Conservation (phyloP, 106 monocot species). For the Acanthochlamys bracteata region DNA sequence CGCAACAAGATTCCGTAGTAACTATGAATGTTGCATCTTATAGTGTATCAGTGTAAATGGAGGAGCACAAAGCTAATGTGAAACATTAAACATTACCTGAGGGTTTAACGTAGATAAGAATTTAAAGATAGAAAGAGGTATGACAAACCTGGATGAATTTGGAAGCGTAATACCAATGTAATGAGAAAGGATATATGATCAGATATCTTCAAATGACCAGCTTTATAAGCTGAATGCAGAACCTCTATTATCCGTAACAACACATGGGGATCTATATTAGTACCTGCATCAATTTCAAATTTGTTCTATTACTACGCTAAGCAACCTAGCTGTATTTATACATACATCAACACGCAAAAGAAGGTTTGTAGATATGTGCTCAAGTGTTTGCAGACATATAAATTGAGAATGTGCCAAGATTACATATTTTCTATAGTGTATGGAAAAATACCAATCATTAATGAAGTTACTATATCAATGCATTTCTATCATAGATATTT, state of each 20-base stretch:
- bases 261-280: constrained; percentile 30
- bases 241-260: constrained; percentile 53
- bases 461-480: no score
- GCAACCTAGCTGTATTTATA: no score
- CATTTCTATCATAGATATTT: no score
- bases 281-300: constrained; percentile 20
- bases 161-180: constrained; percentile 53
- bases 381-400: no score
- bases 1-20: background rate
- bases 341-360: background rate
- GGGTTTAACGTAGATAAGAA: background rate
- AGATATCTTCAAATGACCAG: constrained; percentile 44
- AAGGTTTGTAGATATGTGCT: no score
- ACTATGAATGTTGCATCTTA: background rate
- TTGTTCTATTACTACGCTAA: background rate
- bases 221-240: constrained; percentile 61
- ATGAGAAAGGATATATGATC: constrained; percentile 62
- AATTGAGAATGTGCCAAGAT: no score
- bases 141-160: constrained; percentile 53
- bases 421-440: no score
- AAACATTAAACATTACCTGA: background rate
- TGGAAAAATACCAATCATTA: no score
- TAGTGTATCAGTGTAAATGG: background rate
- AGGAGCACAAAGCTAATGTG: background rate
- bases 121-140: constrained; percentile 3